Conservation (phyloP, 2,329 filamentous ascomycete species). For the Chaetothyriales sp. region DNA sequence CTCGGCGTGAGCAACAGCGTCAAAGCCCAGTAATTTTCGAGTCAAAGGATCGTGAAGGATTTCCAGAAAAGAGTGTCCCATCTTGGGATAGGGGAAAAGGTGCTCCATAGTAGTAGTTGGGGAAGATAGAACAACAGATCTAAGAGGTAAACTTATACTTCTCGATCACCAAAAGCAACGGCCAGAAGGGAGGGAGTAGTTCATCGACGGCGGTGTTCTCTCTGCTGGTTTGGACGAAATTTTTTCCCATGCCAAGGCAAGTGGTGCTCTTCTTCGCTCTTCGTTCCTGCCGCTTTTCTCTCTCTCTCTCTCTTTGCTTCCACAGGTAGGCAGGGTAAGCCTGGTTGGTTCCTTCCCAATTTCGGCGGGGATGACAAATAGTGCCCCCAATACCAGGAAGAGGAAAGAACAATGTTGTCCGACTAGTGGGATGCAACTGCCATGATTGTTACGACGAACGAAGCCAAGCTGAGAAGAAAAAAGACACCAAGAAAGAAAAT, state of each 20-base stretch:
- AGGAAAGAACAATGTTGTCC: neutral
- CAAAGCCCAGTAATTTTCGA: constrained; percentile 25
- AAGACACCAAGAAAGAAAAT: too few species aligned
- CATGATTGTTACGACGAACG: neutral
- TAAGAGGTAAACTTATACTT: neutral
- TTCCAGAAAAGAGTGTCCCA: constrained; percentile 16
- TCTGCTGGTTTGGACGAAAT: too few species aligned
- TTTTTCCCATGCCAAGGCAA: too few species aligned
- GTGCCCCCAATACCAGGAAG: too few species aligned
- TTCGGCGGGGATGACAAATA: neutral
- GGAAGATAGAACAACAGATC: neutral
- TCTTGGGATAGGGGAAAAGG: constrained; percentile 16
- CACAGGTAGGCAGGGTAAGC: neutral
- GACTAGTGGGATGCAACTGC: neutral
- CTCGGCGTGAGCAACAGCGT: constrained; percentile 17
- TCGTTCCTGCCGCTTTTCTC: neutral
- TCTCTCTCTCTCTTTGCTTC: too few species aligned
- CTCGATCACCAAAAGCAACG: neutral
- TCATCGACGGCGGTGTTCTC: too few species aligned
- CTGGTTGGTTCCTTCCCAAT: neutral
- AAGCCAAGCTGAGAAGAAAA: too few species aligned
- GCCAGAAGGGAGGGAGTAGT: neutral
- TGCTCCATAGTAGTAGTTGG: constrained; percentile 12
- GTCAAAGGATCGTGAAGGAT: constrained; percentile 22
- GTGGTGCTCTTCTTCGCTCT: too few species aligned